Base-by-base conservation (phyloP, 805 yeast genomes). In the Vanderwaltozyma yarrowii region DNA sequence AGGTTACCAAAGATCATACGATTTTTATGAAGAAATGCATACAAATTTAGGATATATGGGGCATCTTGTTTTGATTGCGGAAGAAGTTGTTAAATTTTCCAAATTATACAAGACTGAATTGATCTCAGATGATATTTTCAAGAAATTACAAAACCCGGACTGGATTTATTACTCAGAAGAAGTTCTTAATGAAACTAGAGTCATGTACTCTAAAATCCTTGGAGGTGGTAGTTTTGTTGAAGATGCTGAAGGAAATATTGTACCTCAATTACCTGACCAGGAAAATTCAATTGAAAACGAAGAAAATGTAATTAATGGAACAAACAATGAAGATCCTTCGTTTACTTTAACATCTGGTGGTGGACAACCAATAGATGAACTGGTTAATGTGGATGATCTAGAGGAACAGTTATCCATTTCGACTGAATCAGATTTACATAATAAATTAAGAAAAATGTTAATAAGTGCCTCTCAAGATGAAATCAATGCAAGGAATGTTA, bases 21-120 rank as follows among this genome's bases (percentile, higher is more conserved):
- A 69, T 31, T 72, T 76, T 51, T 83, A 82, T 58, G 73, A 69
- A 47, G 62, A 64, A 41, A 67, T 68, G 13, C 75, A 76, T 3
- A 71, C 83, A 26, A 70, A 94, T 38, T 71, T 88, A 25, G 98
- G 97, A 0, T 89, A 84, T 56, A 86, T 88, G 85, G 98, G 98
- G 15, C 97, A 89, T 56, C 64, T 89, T 46, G 86, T 94, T 5
- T 66, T 89, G 37, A 84, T 89, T 37, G 87, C 95, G 37, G 97
- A 89, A 56, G 98, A 89, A 58, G 86, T 89, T 38, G 95, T 87
- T 34, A 89, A 89, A 58, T 89, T 89, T 58, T 64, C 68, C 3
- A 55, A 56, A 33, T 61, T 73, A 2, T 69, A 54, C 33, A 55
- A 57, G 39, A 54, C 50, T 1, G 58, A 56, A 30, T 39, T 51